These are phyloP conservation scores for Colletotrichum cordylinicola DNA, from an alignment of 2,329 filamentous ascomycete species.

Conservation along the genomic window DNA sequence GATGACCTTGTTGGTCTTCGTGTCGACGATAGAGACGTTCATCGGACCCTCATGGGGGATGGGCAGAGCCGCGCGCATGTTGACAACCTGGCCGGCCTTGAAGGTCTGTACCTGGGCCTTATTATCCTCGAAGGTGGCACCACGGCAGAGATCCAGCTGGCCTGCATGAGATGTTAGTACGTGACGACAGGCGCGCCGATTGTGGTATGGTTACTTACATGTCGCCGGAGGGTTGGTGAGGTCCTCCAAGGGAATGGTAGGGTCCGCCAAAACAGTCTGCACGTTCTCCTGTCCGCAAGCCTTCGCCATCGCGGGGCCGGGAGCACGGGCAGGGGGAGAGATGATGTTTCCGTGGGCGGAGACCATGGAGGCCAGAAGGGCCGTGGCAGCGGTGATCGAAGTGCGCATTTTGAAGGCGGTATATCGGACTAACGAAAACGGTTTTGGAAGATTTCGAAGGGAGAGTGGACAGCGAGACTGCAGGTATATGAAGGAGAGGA, in stretches of 20 bases:
- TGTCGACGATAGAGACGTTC: constrained; percentile 65
- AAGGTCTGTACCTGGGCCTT: constrained; percentile 46
- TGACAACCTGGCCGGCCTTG: constrained; percentile 46
- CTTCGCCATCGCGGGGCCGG: constrained; percentile 47
- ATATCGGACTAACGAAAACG: not conserved
- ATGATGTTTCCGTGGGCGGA: constrained; percentile 50
- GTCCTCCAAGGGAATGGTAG: constrained; percentile 39
- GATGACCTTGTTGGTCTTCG: constrained; percentile 55
- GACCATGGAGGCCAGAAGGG: constrained; percentile 28
- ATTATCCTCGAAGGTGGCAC: constrained; percentile 52
- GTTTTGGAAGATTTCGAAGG: not conserved
- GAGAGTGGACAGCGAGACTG: not conserved
- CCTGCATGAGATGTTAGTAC: constrained; percentile 2
- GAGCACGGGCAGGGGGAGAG: constrained; percentile 43
- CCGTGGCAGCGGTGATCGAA: constrained; percentile 17
- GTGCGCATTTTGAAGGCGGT: constrained; percentile 15
- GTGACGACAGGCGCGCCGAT: not conserved
- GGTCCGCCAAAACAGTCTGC: constrained; percentile 37
- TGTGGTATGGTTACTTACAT: constrained; percentile 27
- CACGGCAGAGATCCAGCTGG: constrained; percentile 50
- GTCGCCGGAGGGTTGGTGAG: constrained; percentile 25
- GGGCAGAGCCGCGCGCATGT: constrained; percentile 44
- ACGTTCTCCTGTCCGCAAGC: constrained; percentile 49
- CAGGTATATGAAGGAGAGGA: not conserved
- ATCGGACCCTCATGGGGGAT: constrained; percentile 51